Evolutionary conservation across 352 stramenopile genomes (phyloP), one percentile per base, ranked within the genome.

Genomic region (Phytopythium kandeliae): DNA sequence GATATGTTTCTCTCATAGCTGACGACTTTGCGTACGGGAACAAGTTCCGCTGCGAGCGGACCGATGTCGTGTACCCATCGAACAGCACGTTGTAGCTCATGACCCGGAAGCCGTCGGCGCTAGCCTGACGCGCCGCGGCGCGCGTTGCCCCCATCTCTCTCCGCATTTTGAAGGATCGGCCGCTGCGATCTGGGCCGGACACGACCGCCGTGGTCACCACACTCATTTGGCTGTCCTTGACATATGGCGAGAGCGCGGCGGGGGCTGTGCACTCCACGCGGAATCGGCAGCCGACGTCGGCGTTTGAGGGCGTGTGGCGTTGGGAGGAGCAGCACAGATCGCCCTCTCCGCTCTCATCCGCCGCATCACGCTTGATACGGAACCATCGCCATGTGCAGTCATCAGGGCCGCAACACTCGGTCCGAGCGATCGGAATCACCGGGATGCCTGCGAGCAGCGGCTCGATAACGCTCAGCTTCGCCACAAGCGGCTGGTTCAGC

Each of bases 21-120:
- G 58, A 55, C 3, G 60, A 53, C 12, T 69, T 55, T 3, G 67
- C 77, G 51, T 88, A 88, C 42, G 72, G 60, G 50, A 89, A 92
- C 57, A 92, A 55, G 25, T 71, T 76, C 43, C 66, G 64, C 55
- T 81, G 63, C 22, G 71, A 64, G 25, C 78, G 73, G 15, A 73
- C 49, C 4, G 79, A 82, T 2, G 65, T 78, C 24, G 78, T 79
- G 43, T 91, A 92, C 3, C 81, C 80, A 35, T 82, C 69, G 48
- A 78, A 92, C 13, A 92, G 36, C 22, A 92, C 68, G 47, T 92
- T 92, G 59, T 92, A 92, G 48, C 63, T 86, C 82, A 92, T 89
- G 13, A 92, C 67, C 41, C 82, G 79, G 41, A 90, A 82, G 4
- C 58, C 61, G 12, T 77, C 56, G 2, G 47, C 48, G 5, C 62